Base-by-base conservation (phyloP, 169 alveolate genomes). In the Plasmodium billcollinsi region DNA sequence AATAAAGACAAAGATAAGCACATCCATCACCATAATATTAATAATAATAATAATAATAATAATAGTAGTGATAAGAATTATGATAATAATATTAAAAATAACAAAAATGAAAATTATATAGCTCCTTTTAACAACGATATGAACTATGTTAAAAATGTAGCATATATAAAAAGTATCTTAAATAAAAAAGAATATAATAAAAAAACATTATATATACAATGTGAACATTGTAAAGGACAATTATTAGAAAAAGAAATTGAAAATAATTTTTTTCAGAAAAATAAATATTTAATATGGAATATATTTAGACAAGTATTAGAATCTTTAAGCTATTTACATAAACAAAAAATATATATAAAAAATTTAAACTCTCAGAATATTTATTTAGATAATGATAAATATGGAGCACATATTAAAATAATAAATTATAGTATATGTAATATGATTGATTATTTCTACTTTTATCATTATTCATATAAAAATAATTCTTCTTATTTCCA, bases 191-290 rank as follows among this genome's bases (percentile, higher is more conserved):
- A 69, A 54, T 69, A 69, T 12, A 80, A 7, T 12, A 26, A 80
- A 20, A 62, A 66, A 20, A 75, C 70, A n/a, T 63, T 80, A 20
- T 80, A 80, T 62, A 75, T 80, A 11, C 90, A 67, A 29, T 80
- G 85, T 56, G 90, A 80, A 29, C 70, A 80, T 50, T 80, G 90
- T 49, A 80, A 80, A 73, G 90, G 90, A 69, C 73, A 66, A 69
- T 26, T 59, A 43, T 18, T 80, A 43, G 83, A 80, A 58, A 80
- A 69, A 43, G 83, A 80, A 52, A 80, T 80, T 69, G 63, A 80
- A 43, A 80, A 21, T 21, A 47, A 62, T 33, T 69, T 80, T 39
- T 80, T 80, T 69, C 90, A 80, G 24, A 67, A 80, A 18, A 80
- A 80, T 66, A 80, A 80, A 29, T 80, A 80, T 62, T 65, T 80